phyloP scores from a whole-genome alignment of 805 yeast genomes.

The Yarrowia sp. region DNA sequence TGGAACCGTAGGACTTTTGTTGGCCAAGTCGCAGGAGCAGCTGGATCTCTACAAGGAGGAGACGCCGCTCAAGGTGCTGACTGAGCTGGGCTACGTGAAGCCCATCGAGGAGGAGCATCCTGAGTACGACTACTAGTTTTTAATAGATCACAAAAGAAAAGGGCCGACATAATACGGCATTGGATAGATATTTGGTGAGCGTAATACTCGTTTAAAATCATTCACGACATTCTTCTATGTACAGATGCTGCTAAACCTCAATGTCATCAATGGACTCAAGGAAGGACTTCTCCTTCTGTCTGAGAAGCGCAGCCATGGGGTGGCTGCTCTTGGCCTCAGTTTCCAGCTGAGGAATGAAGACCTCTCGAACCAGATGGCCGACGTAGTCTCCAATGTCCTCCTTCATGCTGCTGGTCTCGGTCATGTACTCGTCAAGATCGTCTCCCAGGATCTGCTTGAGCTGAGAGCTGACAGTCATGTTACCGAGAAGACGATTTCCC shows the following conservation, averaged over 20 bases:
- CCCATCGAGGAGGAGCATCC: conserved; percentile 31
- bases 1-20: conserved; percentile 74
- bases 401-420: conserved; percentile 15
- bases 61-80: conserved; percentile 48
- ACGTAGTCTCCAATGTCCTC: conserved; percentile 24
- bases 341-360: background rate
- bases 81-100: conserved; percentile 61
- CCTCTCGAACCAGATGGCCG: conserved; percentile 19
- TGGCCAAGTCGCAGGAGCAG: conserved; percentile 63
- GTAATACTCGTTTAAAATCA: background rate
- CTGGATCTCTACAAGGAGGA: conserved; percentile 49
- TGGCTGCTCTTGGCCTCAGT: background rate
- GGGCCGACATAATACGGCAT: background rate
- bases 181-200: no score
- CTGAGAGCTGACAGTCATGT: conserved; percentile 1
- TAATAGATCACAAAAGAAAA: background rate
- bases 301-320: conserved; percentile 10
- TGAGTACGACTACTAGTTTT: conserved; percentile 30
- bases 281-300: conserved; percentile 6
- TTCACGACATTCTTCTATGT: background rate
- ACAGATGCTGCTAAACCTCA: background rate
- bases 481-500: background rate
- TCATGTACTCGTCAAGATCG: conserved; percentile 19
- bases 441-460: conserved; percentile 2
- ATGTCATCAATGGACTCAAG: conserved; percentile 14